These are phyloP conservation scores for Nemania serpens DNA, from an alignment of 2,329 filamentous ascomycete genomes.

Conservation along the genomic window DNA sequence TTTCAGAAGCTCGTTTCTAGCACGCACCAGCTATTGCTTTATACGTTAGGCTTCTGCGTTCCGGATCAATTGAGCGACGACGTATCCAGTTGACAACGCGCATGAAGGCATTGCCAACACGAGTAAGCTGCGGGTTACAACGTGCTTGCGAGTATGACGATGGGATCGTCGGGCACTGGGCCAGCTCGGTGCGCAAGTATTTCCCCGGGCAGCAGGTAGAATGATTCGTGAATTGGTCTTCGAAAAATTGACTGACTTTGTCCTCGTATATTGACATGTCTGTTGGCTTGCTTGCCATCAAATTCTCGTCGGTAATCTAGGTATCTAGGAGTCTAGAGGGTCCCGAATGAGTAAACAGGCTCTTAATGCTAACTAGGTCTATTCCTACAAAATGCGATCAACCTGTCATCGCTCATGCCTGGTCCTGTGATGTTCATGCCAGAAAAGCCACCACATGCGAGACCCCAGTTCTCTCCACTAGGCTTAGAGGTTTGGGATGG, in stretches of 20 bases:
- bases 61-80: slow-evolving; percentile 1
- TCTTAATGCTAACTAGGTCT: too few species aligned
- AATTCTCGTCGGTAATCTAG: background rate
- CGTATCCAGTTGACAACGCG: background rate
- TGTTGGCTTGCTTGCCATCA: background rate
- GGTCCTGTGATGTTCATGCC: slow-evolving; percentile 11
- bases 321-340: too few species aligned
- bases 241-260: background rate
- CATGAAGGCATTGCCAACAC: background rate
- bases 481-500: slow-evolving; percentile 10
- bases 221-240: background rate
- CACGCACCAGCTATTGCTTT: background rate
- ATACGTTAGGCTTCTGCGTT: background rate
- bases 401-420: background rate
- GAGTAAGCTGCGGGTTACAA: background rate
- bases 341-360: too few species aligned
- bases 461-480: slow-evolving; percentile 14
- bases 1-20: background rate
- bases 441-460: slow-evolving; percentile 19
- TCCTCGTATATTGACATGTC: background rate
- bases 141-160: slow-evolving; percentile 12
- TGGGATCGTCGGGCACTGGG: slow-evolving; percentile 19
- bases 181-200: background rate
- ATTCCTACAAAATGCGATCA: slow-evolving; percentile 1
- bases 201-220: background rate